A percentile compares a stretch with the other conserved stretches of the same genome.
Evolutionary conservation across 768 basidiomycete genomes (phyloP).

Genomic region (Serendipita sp.): DNA sequence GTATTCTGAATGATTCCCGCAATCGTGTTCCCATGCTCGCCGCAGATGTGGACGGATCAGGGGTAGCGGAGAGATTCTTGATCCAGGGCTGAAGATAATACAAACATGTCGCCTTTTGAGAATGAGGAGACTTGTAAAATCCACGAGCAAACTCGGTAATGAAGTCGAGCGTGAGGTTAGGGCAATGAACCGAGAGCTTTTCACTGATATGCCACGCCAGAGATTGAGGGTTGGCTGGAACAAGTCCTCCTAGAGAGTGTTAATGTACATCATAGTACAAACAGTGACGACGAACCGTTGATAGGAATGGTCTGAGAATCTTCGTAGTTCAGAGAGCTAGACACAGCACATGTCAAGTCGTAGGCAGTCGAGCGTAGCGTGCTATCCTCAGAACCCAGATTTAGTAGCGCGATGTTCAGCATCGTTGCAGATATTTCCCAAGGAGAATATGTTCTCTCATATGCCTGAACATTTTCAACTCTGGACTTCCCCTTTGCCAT

Average conservation of each 20-base stretch:
- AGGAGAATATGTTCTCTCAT: conserved; percentile 45
- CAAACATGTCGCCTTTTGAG: conserved; percentile 53
- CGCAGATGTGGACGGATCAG: conserved; percentile 50
- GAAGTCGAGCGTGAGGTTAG: conserved; percentile 76
- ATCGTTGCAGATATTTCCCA: conserved; percentile 71
- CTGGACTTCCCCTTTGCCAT: conserved; percentile 57
- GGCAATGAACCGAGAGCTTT: conserved; percentile 51
- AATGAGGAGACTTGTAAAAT: conserved; percentile 23
- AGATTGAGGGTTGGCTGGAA: conserved; percentile 46
- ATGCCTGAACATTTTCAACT: conserved; percentile 27
- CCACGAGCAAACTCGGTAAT: conserved; percentile 64
- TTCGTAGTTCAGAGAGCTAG: conserved; percentile 61
- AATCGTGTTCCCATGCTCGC: conserved; percentile 59
- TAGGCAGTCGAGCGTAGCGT: conserved; percentile 65
- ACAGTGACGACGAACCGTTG: conserved; percentile 32
- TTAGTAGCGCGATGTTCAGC: conserved; percentile 73
- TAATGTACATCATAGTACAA: not conserved
- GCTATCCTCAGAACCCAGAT: conserved; percentile 55
- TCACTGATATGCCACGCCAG: conserved; percentile 56
- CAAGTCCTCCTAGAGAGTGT: conserved; percentile 37
- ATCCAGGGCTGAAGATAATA: conserved; percentile 84
- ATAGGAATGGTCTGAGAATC: conserved; percentile 51
- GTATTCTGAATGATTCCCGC: conserved; percentile 62
- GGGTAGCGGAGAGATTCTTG: conserved; percentile 55
- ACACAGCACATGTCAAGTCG: conserved; percentile 61